phyloP scores from a whole-genome alignment of 176 grass and related monocot genomes.

The Saccharum officinarum region DNA sequence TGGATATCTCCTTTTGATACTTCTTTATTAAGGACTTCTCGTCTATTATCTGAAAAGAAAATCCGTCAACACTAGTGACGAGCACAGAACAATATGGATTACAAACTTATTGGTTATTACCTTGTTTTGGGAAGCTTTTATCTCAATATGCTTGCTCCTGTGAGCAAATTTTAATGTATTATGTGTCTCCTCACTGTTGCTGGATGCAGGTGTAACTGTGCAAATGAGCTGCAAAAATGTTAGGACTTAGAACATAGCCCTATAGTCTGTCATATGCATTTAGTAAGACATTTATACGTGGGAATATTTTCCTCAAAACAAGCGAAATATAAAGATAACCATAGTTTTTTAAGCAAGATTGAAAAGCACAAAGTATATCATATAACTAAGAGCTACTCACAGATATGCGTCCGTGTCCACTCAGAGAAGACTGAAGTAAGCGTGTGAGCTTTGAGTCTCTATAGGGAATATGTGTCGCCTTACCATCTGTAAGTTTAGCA shows the following conservation, averaged over 20 bases:
- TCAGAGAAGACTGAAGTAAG: slow-evolving; percentile 92
- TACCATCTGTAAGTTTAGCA: slow-evolving; percentile 96
- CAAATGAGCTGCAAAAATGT: slow-evolving; percentile 80
- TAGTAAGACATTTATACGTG: neutral
- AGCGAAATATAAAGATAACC: slow-evolving; percentile 4
- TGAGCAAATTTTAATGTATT: slow-evolving; percentile 99
- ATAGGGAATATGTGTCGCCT: slow-evolving; percentile 94
- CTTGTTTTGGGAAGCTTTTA: slow-evolving; percentile 99
- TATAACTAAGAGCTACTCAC: slow-evolving; percentile 54
- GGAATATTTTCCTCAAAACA: neutral
- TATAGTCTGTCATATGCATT: slow-evolving; percentile 19
- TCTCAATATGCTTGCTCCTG: slow-evolving; percentile 88
- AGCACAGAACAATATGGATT: slow-evolving; percentile 15
- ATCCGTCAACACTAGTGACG: slow-evolving; percentile 8
- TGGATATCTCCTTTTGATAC: slow-evolving; percentile 94
- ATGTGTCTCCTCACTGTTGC: slow-evolving; percentile 97
- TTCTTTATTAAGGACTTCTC: slow-evolving; percentile 99
- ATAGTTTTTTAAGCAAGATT: slow-evolving; percentile 6
- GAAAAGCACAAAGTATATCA: slow-evolving; percentile 22
- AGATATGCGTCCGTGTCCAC: slow-evolving; percentile 93
- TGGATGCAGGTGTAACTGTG: slow-evolving; percentile 94
- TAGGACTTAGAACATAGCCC: slow-evolving; percentile 25
- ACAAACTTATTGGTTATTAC: slow-evolving; percentile 33
- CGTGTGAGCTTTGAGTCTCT: slow-evolving; percentile 99
- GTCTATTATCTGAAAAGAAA: slow-evolving; percentile 85